Evolutionary conservation across 2,329 filamentous ascomycete species (phyloP).

Genomic region (Shiraia bambusicola): DNA sequence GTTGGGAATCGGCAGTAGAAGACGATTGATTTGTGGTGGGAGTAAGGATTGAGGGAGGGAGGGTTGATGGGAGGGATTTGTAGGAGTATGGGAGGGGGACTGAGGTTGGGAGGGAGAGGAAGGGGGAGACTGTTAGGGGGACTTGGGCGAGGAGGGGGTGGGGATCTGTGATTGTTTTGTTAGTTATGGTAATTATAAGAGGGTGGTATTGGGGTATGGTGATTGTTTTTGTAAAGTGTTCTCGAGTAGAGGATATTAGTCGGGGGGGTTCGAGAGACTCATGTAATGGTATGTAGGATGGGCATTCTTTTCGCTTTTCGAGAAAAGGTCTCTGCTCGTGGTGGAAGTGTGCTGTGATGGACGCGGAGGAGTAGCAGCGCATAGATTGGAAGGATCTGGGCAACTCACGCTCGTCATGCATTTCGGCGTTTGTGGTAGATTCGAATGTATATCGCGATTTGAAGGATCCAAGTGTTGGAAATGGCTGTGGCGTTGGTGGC

Average conservation of each 20-base stretch:
- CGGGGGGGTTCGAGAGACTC: too few relatives aligned
- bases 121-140: constrained; percentile 89
- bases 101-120: constrained; percentile 84
- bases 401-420: constrained; percentile 43
- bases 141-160: constrained; percentile 91
- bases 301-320: too few relatives aligned
- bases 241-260: too few relatives aligned
- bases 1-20: too few relatives aligned
- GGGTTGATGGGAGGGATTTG: constrained; percentile 81
- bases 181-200: too few relatives aligned
- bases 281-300: too few relatives aligned
- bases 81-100: constrained; percentile 95
- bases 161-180: constrained; percentile 49
- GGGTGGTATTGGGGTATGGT: too few relatives aligned
- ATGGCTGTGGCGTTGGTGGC: neutral
- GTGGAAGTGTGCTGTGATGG: neutral
- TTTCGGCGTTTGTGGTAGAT: constrained; percentile 17
- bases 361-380: constrained; percentile 3
- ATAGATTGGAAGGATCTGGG: constrained; percentile 6
- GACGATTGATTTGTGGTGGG: too few relatives aligned
- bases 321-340: too few relatives aligned
- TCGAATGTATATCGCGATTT: constrained; percentile 42
- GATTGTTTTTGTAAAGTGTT: too few relatives aligned
- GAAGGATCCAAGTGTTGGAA: constrained; percentile 10
- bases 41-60: constrained; percentile 69